phyloP scores from a whole-genome alignment of 108 stramenopile genomes.

The Cyclotella baltica region DNA sequence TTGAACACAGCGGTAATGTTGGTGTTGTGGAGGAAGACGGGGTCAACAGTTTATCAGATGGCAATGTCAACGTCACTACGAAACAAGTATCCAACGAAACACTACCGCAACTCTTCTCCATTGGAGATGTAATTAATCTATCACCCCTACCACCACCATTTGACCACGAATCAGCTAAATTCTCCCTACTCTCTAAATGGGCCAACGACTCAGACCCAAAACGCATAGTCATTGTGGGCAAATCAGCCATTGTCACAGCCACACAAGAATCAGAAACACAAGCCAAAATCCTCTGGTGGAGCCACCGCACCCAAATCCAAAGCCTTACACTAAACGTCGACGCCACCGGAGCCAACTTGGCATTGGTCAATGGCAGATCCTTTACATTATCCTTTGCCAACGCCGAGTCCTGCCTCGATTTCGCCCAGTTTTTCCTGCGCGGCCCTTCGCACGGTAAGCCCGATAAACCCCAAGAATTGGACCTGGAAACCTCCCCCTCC shows the following conservation, averaged over 20 bases:
- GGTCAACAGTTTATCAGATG: not conserved
- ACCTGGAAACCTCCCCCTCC: not conserved
- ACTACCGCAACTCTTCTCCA: too few species aligned
- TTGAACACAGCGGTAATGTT: not conserved
- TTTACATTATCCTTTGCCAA: conserved; percentile 62
- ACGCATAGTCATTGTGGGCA: conserved; percentile 4
- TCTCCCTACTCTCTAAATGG: conserved; percentile 21
- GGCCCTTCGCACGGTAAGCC: conserved; percentile 39
- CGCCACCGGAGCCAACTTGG: conserved; percentile 61
- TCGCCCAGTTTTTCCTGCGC: conserved; percentile 78
- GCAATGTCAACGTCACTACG: too few species aligned
- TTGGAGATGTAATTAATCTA: conserved; percentile 34
- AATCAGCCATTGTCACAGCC: conserved; percentile 21
- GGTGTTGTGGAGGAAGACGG: too few species aligned
- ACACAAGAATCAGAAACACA: conserved; percentile 19
- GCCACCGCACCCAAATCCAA: conserved; percentile 60
- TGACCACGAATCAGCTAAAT: conserved; percentile 20
- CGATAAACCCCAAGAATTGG: not conserved
- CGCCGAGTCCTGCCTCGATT: conserved; percentile 68
- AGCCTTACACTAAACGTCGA: conserved; percentile 80
- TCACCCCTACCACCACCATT: conserved; percentile 29
- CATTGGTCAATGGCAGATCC: conserved; percentile 46
- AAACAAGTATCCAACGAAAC: too few species aligned
- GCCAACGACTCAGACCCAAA: not conserved
- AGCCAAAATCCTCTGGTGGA: conserved; percentile 65